Evolutionary conservation across 305 asterid genomes (phyloP).

Genomic region (Solanum hybrid): DNA sequence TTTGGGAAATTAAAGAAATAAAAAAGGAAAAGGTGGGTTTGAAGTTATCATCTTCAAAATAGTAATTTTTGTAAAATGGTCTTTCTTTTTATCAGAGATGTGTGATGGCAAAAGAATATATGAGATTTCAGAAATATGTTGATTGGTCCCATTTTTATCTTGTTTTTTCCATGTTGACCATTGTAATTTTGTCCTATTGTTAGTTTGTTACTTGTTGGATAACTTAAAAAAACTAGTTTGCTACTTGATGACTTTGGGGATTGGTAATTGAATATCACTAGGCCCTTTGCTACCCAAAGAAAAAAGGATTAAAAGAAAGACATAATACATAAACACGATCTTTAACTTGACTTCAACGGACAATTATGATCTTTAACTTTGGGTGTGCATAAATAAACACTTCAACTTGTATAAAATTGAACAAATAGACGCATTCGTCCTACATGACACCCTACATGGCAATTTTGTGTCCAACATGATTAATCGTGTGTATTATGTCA

Average conservation of each 20-base stretch:
- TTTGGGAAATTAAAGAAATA: not conserved
- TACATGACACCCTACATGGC: fast-evolving
- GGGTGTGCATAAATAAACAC: fast-evolving
- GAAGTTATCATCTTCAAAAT: not conserved
- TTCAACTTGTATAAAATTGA: no score
- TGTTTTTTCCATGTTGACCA: not conserved
- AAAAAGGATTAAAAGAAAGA: not conserved
- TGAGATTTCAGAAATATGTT: not conserved
- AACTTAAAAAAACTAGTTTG: not conserved
- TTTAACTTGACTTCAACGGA: not conserved
- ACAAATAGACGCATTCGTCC: not conserved
- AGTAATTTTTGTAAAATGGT: not conserved
- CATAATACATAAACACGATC: no score
- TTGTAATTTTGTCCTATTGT: not conserved
- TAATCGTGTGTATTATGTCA: not conserved
- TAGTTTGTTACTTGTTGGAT: not conserved
- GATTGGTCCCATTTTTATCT: not conserved
- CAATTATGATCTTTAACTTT: no score
- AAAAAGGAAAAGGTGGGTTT: not conserved
- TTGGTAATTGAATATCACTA: not conserved
- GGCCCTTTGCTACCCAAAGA: not conserved
- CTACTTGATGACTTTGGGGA: not conserved
- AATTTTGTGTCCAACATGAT: not conserved
- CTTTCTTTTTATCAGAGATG: not conserved
- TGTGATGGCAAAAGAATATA: not conserved